A percentile compares a stretch with the other conserved stretches of the same genome.
Evolutionary conservation across 352 stramenopile genomes (phyloP).

Genomic region (Pythium grandisporangium): DNA sequence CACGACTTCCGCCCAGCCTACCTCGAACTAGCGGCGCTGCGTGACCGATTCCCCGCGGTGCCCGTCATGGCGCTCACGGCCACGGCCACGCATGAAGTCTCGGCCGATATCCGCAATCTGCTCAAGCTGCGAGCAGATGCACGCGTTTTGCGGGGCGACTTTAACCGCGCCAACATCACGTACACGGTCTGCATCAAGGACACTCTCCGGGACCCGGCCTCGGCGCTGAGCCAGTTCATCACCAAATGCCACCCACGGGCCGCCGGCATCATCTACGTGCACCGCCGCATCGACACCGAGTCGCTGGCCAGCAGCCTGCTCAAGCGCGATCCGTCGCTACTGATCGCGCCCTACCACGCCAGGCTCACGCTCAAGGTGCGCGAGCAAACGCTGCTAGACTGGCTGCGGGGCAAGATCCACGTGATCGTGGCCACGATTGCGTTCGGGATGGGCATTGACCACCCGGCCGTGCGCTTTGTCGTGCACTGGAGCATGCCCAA

Average conservation of each 20-base stretch:
- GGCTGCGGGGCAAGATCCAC: conserved; percentile 31
- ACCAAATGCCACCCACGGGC: conserved; percentile 12
- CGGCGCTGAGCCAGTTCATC: conserved; percentile 26
- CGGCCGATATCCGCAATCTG: conserved; percentile 41
- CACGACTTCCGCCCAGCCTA: conserved; percentile 85
- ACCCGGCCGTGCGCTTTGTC: conserved; percentile 86
- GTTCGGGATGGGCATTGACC: conserved; percentile 92
- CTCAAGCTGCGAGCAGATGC: conserved; percentile 22
- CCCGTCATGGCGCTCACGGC: conserved; percentile 86
- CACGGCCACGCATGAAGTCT: conserved; percentile 64
- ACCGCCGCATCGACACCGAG: conserved; percentile 44
- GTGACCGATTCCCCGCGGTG: conserved; percentile 15
- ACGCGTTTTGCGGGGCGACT: conserved; percentile 30
- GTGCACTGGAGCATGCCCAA: conserved; percentile 81
- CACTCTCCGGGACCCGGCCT: conserved; percentile 15
- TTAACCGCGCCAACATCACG: conserved; percentile 53
- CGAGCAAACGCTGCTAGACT: conserved; percentile 29
- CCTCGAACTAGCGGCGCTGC: conserved; percentile 28
- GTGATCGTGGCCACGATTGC: conserved; percentile 91
- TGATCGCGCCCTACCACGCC: conserved; percentile 35
- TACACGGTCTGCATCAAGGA: conserved; percentile 41
- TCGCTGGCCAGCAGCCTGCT: conserved; percentile 20
- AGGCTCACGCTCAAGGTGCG: conserved; percentile 27
- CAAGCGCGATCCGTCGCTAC: conserved; percentile 13
- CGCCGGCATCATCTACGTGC: conserved; percentile 38